Base-by-base conservation (phyloP, 2,329 filamentous ascomycete species). In the Colletotrichum brevisporum region DNA sequence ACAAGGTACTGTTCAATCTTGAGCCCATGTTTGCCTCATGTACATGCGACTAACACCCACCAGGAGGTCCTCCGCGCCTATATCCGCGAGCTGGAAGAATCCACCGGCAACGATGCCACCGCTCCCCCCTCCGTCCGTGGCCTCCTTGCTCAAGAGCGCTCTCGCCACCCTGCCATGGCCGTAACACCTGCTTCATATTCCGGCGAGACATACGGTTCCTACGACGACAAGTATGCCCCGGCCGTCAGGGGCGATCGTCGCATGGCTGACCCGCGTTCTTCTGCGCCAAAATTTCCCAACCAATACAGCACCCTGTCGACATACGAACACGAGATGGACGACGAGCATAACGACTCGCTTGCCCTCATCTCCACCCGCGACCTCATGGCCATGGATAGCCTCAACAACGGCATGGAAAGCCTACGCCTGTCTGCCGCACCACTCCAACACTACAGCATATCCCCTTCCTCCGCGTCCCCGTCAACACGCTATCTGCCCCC, bases 41-140 rank as follows among this genome's bases (percentile, higher is more conserved):
- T 47, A 12, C 63, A 50, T 8, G 3, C 50, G 27, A 57, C 73
- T 76, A 67, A 76, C 65, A 71, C 27, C 10, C 54, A 31, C 65
- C 66, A 90, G 89, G 86, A 89, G 72, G 82, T 89, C 10, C 78
- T 90, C 26, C 83, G 87, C 70, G 87, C 88, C 21, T 90, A 91
- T 73, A 89, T 91, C 50, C 86, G 86, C 43, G 85, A 89, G 73
- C 83, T 90, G 70, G 86, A 89, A 71, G 83, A 86, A 48, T 81
- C 84, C 63, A 80, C 81, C 43, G 76, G 78, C n/a, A 75, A 79
- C 13, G 81, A 82, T 47, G 82, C 80, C 24, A 83, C 82, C 27
- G 77, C 79, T 41, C 83, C 83, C 13, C 85, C 86, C 3, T 85
- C 85, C 2, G 82, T 88, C 15, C 83, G 86, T 63, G 85, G 87